A percentile compares a stretch with the other conserved stretches of the same genome.
These are phyloP conservation scores for Globisporangium heterothallicum DNA, from an alignment of 352 stramenopile species.

Conservation along the genomic window DNA sequence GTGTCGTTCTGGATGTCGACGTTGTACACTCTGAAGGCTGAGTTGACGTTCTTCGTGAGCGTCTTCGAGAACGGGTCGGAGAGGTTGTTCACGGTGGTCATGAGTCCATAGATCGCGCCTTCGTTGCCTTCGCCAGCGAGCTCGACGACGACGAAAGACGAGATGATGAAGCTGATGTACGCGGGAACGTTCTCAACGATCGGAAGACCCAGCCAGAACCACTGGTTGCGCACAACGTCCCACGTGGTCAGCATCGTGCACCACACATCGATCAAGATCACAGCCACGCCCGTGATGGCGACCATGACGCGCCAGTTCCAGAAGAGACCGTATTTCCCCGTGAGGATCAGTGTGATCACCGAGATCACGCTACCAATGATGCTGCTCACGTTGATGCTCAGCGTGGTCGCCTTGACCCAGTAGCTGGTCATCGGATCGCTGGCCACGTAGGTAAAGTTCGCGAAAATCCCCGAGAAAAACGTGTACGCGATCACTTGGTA, in stretches of 20 bases:
- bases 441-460: conserved; percentile 15
- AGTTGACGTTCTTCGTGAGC: conserved; percentile 19
- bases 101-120: conserved; percentile 23
- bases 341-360: conserved; percentile 10
- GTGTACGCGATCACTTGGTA: conserved; percentile 15
- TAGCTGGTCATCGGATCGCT: conserved; percentile 13
- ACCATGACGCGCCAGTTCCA: conserved; percentile 24
- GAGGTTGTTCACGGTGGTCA: conserved; percentile 27
- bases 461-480: conserved; percentile 16
- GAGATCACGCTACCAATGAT: conserved; percentile 10
- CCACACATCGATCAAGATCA: conserved; percentile 14
- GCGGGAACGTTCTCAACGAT: conserved; percentile 18
- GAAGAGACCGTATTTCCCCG: conserved; percentile 19
- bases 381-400: conserved; percentile 10
- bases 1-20: conserved; percentile 15
- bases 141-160: conserved; percentile 23
- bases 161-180: conserved; percentile 23
- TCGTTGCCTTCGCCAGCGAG: conserved; percentile 24
- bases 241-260: conserved; percentile 21
- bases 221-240: conserved; percentile 21
- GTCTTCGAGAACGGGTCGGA: conserved; percentile 15
- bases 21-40: conserved; percentile 16
- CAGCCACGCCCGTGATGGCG: conserved; percentile 6
- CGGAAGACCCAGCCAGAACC: conserved; percentile 21
- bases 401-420: conserved; percentile 11